phyloP scores from a whole-genome alignment of 163 green algal genomes.

The Picocystis sp. region DNA sequence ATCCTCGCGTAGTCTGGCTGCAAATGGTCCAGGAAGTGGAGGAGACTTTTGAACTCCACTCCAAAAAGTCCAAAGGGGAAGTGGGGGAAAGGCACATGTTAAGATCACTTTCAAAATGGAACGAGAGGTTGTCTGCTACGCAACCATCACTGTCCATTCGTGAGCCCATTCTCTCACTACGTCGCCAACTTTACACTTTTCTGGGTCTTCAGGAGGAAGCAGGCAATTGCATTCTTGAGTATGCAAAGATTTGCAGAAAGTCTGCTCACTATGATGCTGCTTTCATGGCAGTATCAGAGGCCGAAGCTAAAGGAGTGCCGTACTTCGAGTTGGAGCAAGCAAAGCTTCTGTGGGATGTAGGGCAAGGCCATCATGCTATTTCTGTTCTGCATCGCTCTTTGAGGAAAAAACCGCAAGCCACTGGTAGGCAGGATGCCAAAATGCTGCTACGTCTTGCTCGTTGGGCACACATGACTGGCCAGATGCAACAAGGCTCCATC shows the following conservation, averaged over 20 bases:
- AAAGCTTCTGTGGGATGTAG: conserved; percentile 64
- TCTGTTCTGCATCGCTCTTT: conserved; percentile 40
- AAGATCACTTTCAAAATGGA: conserved; percentile 24
- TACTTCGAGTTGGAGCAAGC: conserved; percentile 52
- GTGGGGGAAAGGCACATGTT: background rate
- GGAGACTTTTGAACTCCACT: conserved; percentile 15
- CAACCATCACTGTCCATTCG: conserved; percentile 30
- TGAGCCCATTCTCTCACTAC: conserved; percentile 61
- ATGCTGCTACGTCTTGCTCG: conserved; percentile 53
- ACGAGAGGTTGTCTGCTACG: conserved; percentile 37
- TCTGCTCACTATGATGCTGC: conserved; percentile 65
- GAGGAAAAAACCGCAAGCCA: conserved; percentile 6
- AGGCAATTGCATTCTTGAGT: conserved; percentile 44
- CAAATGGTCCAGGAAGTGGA: conserved; percentile 60
- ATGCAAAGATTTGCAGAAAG: conserved; percentile 44
- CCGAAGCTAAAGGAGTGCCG: conserved; percentile 21
- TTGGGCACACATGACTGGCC: conserved; percentile 59
- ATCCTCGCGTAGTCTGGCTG: conserved; percentile 64
- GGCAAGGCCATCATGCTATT: conserved; percentile 46
- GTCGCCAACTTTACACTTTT: conserved; percentile 46
- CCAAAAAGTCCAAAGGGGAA: background rate
- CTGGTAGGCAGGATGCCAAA: conserved; percentile 9
- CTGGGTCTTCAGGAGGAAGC: conserved; percentile 29
- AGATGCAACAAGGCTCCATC: conserved; percentile 55
- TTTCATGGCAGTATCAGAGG: conserved; percentile 52